Percentiles rank a stretch among this genome's conserved stretches.
Conservation (phyloP, 768 basidiomycete species). For the Collybiopsis confluens region DNA sequence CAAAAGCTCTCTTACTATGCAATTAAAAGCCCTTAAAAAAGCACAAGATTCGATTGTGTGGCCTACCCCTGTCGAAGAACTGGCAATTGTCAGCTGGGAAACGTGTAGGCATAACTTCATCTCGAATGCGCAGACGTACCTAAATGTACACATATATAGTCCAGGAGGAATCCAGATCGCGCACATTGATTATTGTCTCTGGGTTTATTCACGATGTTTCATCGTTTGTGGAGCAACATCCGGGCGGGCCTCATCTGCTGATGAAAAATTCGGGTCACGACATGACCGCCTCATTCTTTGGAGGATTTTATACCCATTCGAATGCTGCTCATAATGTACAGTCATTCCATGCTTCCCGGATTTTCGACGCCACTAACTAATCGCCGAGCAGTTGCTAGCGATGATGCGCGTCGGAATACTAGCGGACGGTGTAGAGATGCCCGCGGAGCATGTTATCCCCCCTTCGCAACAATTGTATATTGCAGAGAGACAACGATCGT, state of each 20-base stretch:
- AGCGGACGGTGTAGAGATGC: conserved; percentile 58
- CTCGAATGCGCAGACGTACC: background rate
- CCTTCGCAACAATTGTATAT: conserved; percentile 40
- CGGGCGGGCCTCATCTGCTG: conserved; percentile 68
- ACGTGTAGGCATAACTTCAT: conserved; percentile 47
- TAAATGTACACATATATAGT: conserved; percentile 32
- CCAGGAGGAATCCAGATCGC: conserved; percentile 60
- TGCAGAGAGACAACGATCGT: conserved; percentile 19
- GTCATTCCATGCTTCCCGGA: conserved; percentile 10
- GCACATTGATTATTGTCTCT: conserved; percentile 67
- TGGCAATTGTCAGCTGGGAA: conserved; percentile 82
- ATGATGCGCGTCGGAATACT: conserved; percentile 76
- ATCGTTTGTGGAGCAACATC: conserved; percentile 70
- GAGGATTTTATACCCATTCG: conserved; percentile 78
- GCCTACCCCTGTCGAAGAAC: conserved; percentile 51
- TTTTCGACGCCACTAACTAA: conserved; percentile 1
- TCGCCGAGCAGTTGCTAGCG: conserved; percentile 49
- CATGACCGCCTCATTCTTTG: conserved; percentile 81
- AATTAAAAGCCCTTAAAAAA: conserved; percentile 66
- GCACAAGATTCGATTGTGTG: conserved; percentile 60
- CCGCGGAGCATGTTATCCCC: conserved; percentile 38
- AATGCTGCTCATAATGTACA: conserved; percentile 78
- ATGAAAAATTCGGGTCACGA: conserved; percentile 68
- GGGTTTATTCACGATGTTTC: conserved; percentile 88
- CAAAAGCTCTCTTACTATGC: conserved; percentile 81